Base-by-base conservation (phyloP, 2,329 filamentous ascomycete genomes). In the Phaeosphaeriaceae sp. region DNA sequence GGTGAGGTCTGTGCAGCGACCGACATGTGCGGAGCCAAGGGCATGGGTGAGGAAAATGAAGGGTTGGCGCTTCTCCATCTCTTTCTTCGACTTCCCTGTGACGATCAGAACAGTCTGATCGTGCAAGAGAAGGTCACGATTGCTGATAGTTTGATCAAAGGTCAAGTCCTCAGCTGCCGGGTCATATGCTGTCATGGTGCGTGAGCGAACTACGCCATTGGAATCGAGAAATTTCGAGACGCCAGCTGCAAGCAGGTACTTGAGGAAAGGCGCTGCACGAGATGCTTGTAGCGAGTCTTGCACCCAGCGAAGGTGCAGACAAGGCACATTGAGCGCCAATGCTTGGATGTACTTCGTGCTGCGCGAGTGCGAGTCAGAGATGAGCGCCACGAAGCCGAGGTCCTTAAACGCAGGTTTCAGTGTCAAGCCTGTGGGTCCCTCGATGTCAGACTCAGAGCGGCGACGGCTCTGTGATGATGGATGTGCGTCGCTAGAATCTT, bases 261-360 rank as follows among this genome's bases (percentile, higher is more conserved):
- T 86, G 7, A 85, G 81, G 91, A 93, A 97, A 51, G 91, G 86
- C 0, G 96, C 78, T 0, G 94, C 77, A 7, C 79, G 73, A 6
- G 83, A 81, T 31, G 86, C 86, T 1, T 82, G 76, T 2, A 94
- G 76, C 61, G 91, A 97, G 50, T 90, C 85, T 24, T 86, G 83
- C 48, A 96, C 81, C 94, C 95, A 99, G 54, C 89, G 88, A 6
- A 88, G 85, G 6, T 92, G 90, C 1, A 99, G 82, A 69, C 93
- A 97, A 0, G 95, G 95, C 0, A 99, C 79, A 0, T 92, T 92
- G 0, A 99, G 85, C 0, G 95, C 93, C 1, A 99, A 85, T 0
- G 95, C 95, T 78, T 98, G 93, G 84, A 98, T 91, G 76, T 95
- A 97, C 74, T 98, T 99, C 50, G 89, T 86, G 62, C 92, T 93